Base-by-base conservation (phyloP, 1,284 basidiomycete species). In the Microbotryum intermedium region DNA sequence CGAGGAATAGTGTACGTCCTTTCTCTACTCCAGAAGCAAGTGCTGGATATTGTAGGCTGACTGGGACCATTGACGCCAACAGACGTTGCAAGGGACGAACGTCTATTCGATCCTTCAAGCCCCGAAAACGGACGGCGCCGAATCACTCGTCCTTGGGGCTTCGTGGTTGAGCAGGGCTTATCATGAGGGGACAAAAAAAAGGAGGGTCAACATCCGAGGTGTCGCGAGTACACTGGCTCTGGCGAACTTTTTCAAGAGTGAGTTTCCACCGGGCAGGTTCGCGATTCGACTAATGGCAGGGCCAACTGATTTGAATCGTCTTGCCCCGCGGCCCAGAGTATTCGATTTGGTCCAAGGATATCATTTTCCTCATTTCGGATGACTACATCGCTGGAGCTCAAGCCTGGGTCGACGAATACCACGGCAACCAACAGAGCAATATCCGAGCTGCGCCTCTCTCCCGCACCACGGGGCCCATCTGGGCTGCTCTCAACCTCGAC, bases 401-500 rank as follows among this genome's bases (percentile, higher is more conserved):
- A 62, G 92, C 90, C 1, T 99, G 90, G 85, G 78, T 95, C 29
- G 83, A 80, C 52, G 79, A 83, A 4, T 97, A 95, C 73, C 89
- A 95, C 73, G 85, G 83, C 29, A 77, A 78, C 34, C 69, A 77
- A 23, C 85, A 86, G 69, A 76, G 80, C 39, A 88, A 86, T 71
- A 76, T 91, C 7, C 66, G 77, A n/a, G 80, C 81, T 0, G 83
- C 88, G 50, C 76, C 79, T 6, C 76, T 95, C 42, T 74, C 76
- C 23, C 71, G 87, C 39, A 76, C 81, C 2, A 88, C 88, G 3
- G 78, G 78, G 2, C 85, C 90, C 5, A 87, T 97, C 49, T 99
- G 95, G 95, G 94, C 89, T 3, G 91, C 90, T 7, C 77, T 98
- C 43, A 88, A 88, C 68, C 83, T 99, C 59, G 95, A 98, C 74